These are phyloP conservation scores for Fusarium bulbicola DNA, from an alignment of 2,329 filamentous ascomycete genomes.

Conservation along the genomic window DNA sequence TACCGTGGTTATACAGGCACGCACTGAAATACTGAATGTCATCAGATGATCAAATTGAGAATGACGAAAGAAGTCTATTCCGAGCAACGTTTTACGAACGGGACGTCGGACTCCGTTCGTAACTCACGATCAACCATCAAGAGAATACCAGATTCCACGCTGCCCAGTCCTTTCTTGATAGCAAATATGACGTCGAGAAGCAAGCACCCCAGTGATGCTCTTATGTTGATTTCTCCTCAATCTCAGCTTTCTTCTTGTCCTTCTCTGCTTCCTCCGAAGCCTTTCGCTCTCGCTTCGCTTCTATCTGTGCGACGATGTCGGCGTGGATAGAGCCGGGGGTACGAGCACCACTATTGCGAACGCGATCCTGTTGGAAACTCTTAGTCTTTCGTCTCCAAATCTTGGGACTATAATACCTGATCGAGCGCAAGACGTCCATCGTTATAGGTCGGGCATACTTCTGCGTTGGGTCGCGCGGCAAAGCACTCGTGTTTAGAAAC, in stretches of 20 bases:
- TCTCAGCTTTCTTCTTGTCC: neutral
- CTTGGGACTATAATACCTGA: slow-evolving; percentile 1
- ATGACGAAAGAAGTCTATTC: neutral
- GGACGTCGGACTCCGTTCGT: no score
- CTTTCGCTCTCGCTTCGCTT: slow-evolving; percentile 19
- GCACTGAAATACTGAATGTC: neutral
- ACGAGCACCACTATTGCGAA: slow-evolving; percentile 38
- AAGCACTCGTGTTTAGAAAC: slow-evolving; percentile 41
- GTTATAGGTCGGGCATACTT: neutral
- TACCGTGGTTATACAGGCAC: neutral
- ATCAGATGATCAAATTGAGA: neutral
- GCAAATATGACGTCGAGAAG: no score
- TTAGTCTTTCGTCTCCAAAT: neutral
- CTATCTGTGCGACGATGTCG: slow-evolving; percentile 40
- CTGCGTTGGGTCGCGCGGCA: slow-evolving; percentile 21
- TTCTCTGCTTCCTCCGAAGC: neutral
- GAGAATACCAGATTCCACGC: neutral
- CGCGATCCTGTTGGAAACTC: slow-evolving; percentile 23
- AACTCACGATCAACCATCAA: neutral
- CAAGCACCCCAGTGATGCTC: fast-evolving
- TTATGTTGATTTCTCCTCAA: neutral
- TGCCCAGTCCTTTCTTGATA: neutral
- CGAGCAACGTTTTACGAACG: no score
- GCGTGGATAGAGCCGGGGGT: slow-evolving; percentile 39
- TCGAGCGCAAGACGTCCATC: slow-evolving; percentile 10